Base-by-base conservation (phyloP, 2,329 filamentous ascomycete genomes). In the Aspergillus costaricaensis region DNA sequence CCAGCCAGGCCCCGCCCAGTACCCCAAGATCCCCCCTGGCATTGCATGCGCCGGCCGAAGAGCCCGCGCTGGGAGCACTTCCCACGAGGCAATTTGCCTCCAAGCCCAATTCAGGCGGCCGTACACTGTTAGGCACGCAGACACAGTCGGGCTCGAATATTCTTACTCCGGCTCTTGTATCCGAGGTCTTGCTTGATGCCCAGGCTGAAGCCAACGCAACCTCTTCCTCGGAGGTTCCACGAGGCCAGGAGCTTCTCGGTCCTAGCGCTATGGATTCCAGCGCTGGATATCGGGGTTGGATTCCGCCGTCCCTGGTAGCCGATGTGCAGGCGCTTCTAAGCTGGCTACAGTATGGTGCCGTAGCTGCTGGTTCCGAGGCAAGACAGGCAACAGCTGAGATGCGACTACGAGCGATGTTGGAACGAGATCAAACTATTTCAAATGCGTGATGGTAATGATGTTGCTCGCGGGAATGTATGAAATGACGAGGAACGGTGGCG, bases 171-270 rank as follows among this genome's bases (percentile, higher is more conserved):
- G 75, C 77, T 19, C 63, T 79, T 1, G 72, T 79, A 21, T 77
- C 75, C 0, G 77, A 79, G 63, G 68, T 76, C 9, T 70, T 73
- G 58, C 62, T 79, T 7, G 74, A 78, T 56, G 76, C 73, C 0
- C 71, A 71, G 55, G 74, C 73, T 14, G 67, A 72, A 38, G 67
- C 58, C 6, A 53, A 47, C 14, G 25, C n/a, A 4, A n/a, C 23
- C 23, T 39, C 43, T 55, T 10, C 19, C 12, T 30, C 56, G 6
- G 50, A 56, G 10, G 4, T 17, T 5, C 8, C 23, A 1, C 38
- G 30, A 44, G 10, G 4, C 51, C 27, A 15, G 23, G 43, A 44
- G 8, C 36, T 21, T 38, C 53, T 43, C 27, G 49, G 44, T 1
- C 8, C 41, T 17, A 47, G 43, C 15, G 38, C 12, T 21, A 36